Base-by-base conservation (phyloP, 805 yeast species). In the Sugiyamaella americana region DNA sequence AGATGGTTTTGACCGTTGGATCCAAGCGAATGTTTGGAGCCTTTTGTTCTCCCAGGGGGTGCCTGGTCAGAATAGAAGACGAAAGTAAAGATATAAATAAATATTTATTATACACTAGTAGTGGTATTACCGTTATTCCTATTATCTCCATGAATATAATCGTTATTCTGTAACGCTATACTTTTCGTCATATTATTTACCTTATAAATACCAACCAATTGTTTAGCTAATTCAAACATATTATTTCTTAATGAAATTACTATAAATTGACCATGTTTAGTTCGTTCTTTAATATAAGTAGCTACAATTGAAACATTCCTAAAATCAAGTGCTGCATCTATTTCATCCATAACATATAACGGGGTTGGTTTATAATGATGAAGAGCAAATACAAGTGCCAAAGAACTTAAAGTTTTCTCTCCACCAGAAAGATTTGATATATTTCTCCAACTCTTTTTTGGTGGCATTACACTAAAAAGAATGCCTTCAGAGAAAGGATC, bases 401-500 rank as follows among this genome's bases (percentile, higher is more conserved):
- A 72, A 0, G 98, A 91, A 58, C 95, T 84, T 52, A 93, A 74
- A 0, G 99, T 93, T 67, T 93, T 93, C 59, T 93, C 99, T 53
- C 99, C 99, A 55, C 99, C 99, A 2, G 97, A 88, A 47, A 93
- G 68, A 59, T 93, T 93, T 17, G 95, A 80, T 45, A 93, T 93
- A 58, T 93, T 93, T 61, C 85, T 84, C 99, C 99, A 93, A 34
- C 94, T 82, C 64, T 93, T 93, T 68, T 88, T 91, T 0, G 99
- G 99, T 1, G 99, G 99, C 98, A 93, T 93, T 4, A 93, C 98
- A 64, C 96, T 85, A 65, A 93, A 93, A 37, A 89, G 69, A 34
- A 93, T 89, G 26, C 99, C 99, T 67, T 93, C 98, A 1, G 96
- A 80, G 59, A 93, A 93, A n/a, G 98, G 98, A 66, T 93, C 98